Conservation (phyloP, 176 grass and related monocot genomes). For the Cenchrus americanus region DNA sequence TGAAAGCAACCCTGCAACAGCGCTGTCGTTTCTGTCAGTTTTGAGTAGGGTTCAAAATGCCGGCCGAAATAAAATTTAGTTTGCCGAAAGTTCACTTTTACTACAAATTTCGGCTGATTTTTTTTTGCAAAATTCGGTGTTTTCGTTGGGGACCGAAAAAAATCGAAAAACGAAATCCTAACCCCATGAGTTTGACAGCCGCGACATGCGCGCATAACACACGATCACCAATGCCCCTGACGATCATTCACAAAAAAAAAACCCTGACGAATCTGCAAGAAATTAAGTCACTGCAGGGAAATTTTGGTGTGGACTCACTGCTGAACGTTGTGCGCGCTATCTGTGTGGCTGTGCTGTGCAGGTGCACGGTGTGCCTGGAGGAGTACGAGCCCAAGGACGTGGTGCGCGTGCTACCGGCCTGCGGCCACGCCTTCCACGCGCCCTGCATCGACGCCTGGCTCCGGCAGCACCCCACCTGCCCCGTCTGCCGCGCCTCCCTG, state of each 20-base stretch:
- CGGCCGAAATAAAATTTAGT: too few relatives aligned
- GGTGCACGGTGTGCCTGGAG: constrained; percentile 71
- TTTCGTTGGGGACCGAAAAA: too few relatives aligned
- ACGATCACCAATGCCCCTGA: background rate
- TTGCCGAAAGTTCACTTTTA: too few relatives aligned
- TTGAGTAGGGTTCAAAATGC: too few relatives aligned
- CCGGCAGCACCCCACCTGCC: constrained; percentile 62
- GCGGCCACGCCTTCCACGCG: constrained; percentile 72
- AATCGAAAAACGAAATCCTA: too few relatives aligned
- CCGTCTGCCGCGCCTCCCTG: constrained; percentile 72
- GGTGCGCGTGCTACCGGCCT: constrained; percentile 64
- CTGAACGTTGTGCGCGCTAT: background rate
- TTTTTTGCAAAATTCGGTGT: too few relatives aligned
- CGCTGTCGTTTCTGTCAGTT: background rate
- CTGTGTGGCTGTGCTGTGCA: constrained; percentile 19
- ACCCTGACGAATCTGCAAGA: background rate
- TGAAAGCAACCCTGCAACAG: background rate
- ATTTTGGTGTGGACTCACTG: background rate
- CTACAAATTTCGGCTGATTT: too few relatives aligned
- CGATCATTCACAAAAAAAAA: too few relatives aligned
- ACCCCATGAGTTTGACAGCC: background rate
- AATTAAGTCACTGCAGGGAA: too few relatives aligned
- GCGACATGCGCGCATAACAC: background rate
- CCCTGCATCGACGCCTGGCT: constrained; percentile 85
- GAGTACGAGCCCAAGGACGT: constrained; percentile 67